Evolutionary conservation across 495 filamentous ascomycete species (phyloP), one percentile per base, ranked within the genome.

Genomic region (Chaetomium cochliodes): DNA sequence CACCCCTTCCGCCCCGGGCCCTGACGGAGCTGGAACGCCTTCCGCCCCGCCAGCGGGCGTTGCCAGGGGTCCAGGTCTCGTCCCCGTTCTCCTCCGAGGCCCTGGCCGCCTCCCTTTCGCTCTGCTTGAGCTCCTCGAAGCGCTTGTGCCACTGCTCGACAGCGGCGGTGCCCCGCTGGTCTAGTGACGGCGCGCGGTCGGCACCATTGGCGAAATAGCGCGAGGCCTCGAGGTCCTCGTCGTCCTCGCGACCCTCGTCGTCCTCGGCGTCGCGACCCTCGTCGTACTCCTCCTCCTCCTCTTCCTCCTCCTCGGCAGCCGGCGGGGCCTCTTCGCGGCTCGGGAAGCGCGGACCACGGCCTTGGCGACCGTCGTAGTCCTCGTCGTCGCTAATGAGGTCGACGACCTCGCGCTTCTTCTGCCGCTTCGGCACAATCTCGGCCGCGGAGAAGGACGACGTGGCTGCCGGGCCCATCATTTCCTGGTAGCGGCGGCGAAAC

Each of bases 361-460:
- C n/a, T 28, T 2, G 16, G 26, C n/a, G 25, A 23, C 78, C 73
- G 33, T 78, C 78, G 42, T 81, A 80, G 28, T 84, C 81, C 42
- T 89, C 87, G 47, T 84, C 81, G 53, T 89, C 87, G 64, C 85
- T 88, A 67, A 87, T 81, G 30, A 89, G 79, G 65, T 88, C 84
- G 67, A 92, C 88, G 22, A 92, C 84, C 65, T 87, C 86, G 65
- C 82, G 79, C 63, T 86, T 83, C 63, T 88, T 86, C 7, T 81
- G 83, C 67, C 79, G 74, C 60, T 60, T 23, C 5, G 30, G 30
- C 47, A 65, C 67, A 20, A 55, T 47, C 42, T 57, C 62, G 55
- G 53, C 62, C 15, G 55, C 53, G 8, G 55, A 42, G 33, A 30
- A 53, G 13, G n/a, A 5, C 39, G 16, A 8, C 39, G 16, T 16